phyloP scores from a whole-genome alignment of 768 basidiomycete genomes.

The Boletus fagicola region DNA sequence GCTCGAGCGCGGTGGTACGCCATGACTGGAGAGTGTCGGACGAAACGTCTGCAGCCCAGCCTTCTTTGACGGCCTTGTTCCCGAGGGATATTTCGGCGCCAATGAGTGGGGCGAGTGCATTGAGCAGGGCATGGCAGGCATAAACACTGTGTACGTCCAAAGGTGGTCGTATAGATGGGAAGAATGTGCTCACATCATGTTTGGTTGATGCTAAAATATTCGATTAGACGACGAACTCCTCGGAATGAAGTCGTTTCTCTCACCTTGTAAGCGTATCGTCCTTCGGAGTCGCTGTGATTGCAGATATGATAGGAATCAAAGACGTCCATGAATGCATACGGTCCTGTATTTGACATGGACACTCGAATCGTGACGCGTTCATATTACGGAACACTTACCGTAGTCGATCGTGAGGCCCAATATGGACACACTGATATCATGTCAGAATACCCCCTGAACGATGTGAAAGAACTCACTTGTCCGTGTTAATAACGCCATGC shows the following conservation, averaged over 20 bases:
- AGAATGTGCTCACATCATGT: slow-evolving; percentile 61
- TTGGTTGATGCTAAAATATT: slow-evolving; percentile 58
- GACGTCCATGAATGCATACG: slow-evolving; percentile 94
- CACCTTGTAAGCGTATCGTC: slow-evolving; percentile 72
- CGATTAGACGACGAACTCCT: slow-evolving; percentile 1
- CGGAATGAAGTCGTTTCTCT: slow-evolving; percentile 3
- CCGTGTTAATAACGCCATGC: slow-evolving; percentile 97
- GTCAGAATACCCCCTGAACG: slow-evolving; percentile 4
- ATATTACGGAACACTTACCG: slow-evolving; percentile 36
- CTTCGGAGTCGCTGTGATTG: slow-evolving; percentile 81
- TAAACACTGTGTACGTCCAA: slow-evolving; percentile 51
- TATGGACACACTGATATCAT: slow-evolving; percentile 58
- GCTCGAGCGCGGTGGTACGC: slow-evolving; percentile 54
- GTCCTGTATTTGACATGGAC: slow-evolving; percentile 47
- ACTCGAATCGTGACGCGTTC: not conserved
- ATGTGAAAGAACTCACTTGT: slow-evolving; percentile 61
- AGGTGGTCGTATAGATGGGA: not conserved
- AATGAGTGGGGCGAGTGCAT: slow-evolving; percentile 78
- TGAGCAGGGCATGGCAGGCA: slow-evolving; percentile 78
- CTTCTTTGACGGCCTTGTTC: slow-evolving; percentile 43
- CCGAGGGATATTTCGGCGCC: slow-evolving; percentile 71
- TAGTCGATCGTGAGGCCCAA: slow-evolving; percentile 78
- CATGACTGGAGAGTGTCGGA: slow-evolving; percentile 60
- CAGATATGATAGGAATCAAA: slow-evolving; percentile 85
- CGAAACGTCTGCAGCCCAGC: slow-evolving; percentile 61